phyloP scores from a whole-genome alignment of 176 grass and related monocot species.

The Aegilops umbellulata region DNA sequence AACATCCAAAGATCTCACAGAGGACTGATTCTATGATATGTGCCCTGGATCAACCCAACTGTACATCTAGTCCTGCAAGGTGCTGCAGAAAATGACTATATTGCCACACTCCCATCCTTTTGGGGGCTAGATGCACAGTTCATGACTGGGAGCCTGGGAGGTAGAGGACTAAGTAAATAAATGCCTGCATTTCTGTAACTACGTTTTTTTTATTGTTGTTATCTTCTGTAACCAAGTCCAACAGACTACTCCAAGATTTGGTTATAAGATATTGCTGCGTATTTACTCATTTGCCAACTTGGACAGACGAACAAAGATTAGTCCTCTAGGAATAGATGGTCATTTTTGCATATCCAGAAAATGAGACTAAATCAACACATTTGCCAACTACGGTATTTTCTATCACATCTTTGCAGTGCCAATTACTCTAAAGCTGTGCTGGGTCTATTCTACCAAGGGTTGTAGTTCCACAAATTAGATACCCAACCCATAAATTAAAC shows the following conservation, averaged over 20 bases:
- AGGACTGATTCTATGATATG: not conserved
- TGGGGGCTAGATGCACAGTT: not conserved
- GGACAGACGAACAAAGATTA: not conserved
- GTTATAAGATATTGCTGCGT: not conserved
- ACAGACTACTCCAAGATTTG: not conserved
- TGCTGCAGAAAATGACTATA: not conserved
- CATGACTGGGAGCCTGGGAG: not conserved
- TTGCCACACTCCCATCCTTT: not conserved
- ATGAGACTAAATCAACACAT: not conserved
- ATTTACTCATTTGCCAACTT: not conserved
- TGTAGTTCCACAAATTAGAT: slow-evolving; percentile 14
- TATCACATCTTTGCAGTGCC: slow-evolving; percentile 14
- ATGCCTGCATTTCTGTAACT: not conserved
- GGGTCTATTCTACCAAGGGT: slow-evolving; percentile 3
- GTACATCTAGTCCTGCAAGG: not conserved
- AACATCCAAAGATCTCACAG: not conserved
- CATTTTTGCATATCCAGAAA: not conserved
- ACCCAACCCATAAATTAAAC: slow-evolving; percentile 23
- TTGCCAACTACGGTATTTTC: not conserved
- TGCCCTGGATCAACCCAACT: not conserved
- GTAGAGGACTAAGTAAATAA: slow-evolving; percentile 11
- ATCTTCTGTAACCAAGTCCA: not conserved
- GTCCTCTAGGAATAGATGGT: not conserved
- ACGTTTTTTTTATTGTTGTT: not conserved
- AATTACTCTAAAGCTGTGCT: not conserved